These are phyloP conservation scores for Fusarium ramigenum DNA, from an alignment of 2,329 filamentous ascomycete species.

Conservation along the genomic window DNA sequence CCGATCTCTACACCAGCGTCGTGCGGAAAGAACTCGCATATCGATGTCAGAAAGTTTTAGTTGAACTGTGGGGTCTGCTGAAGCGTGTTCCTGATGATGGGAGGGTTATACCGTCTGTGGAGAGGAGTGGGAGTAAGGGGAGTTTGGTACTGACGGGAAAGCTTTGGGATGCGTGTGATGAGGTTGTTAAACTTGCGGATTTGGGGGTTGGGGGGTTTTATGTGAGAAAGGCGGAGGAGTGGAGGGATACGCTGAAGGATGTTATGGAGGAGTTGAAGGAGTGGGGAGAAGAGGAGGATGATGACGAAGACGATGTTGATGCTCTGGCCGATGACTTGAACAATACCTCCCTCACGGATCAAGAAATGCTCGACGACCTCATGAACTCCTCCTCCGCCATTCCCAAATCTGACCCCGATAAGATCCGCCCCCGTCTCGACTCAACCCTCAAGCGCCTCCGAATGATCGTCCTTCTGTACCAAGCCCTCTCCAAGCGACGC, in stretches of 20 bases:
- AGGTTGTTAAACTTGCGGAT: slow-evolving; percentile 69
- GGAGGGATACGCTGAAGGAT: slow-evolving; percentile 80
- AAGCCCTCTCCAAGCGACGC: slow-evolving; percentile 74
- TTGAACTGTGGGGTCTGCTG: slow-evolving; percentile 70
- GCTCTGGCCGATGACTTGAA: slow-evolving; percentile 47
- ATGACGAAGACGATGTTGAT: slow-evolving; percentile 62
- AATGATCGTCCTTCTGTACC: slow-evolving; percentile 73
- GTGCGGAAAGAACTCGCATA: slow-evolving; percentile 72
- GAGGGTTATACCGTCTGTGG: slow-evolving; percentile 52
- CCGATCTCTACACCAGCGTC: slow-evolving; percentile 68
- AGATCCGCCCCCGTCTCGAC: slow-evolving; percentile 72
- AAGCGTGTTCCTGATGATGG: slow-evolving; percentile 68
- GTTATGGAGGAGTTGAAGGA: slow-evolving; percentile 87
- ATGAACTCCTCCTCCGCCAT: slow-evolving; percentile 71
- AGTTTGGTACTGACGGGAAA: slow-evolving; percentile 76
- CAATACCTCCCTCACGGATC: slow-evolving; percentile 51
- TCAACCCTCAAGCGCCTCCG: slow-evolving; percentile 71
- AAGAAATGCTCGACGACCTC: slow-evolving; percentile 72
- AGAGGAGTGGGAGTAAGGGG: slow-evolving; percentile 55
- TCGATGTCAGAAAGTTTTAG: slow-evolving; percentile 67
- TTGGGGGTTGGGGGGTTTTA: slow-evolving; percentile 77
- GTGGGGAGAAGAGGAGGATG: slow-evolving; percentile 80
- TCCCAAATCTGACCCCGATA: slow-evolving; percentile 69
- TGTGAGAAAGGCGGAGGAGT: slow-evolving; percentile 76
- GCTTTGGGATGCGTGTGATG: slow-evolving; percentile 86